phyloP scores from a whole-genome alignment of 2,329 filamentous ascomycete genomes.

The Arthrobotrys pseudoclavata region DNA sequence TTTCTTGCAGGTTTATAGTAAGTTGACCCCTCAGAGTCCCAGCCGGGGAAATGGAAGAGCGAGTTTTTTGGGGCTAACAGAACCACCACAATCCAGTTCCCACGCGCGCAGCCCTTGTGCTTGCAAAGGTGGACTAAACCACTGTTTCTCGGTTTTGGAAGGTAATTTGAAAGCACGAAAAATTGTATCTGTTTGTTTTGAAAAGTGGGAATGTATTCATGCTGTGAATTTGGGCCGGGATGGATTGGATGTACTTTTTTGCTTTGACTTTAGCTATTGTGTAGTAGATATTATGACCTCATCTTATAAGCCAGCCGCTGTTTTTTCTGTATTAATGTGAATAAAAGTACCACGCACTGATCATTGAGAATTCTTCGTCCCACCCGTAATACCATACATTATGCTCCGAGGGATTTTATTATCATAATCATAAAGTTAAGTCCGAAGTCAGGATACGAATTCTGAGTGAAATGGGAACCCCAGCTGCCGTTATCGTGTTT shows the following conservation, averaged over 20 bases:
- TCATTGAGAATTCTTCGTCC: not conserved
- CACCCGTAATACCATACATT: not conserved
- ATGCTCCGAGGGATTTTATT: not conserved
- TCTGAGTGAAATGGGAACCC: not conserved
- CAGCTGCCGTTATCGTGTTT: slow-evolving; percentile 38
- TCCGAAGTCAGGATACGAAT: not conserved
- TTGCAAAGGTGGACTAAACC: slow-evolving; percentile 45
- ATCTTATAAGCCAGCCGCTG: slow-evolving; percentile 13
- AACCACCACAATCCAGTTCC: slow-evolving; percentile 43
- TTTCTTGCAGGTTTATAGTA: slow-evolving; percentile 86
- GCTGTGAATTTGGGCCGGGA: not conserved
- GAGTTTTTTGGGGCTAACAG: slow-evolving; percentile 20
- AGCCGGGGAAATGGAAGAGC: slow-evolving; percentile 14
- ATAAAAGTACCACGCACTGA: slow-evolving; percentile 27
- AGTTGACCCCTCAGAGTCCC: slow-evolving; percentile 22
- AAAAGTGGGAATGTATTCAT: not conserved
- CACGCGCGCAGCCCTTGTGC: slow-evolving; percentile 54
- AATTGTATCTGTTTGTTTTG: slow-evolving; percentile 3
- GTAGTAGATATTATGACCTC: slow-evolving; percentile 34
- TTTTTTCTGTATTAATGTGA: slow-evolving; percentile 15
- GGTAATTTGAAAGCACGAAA: slow-evolving; percentile 8
- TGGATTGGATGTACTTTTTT: slow-evolving; percentile 1
- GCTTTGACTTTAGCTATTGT: slow-evolving; percentile 19
- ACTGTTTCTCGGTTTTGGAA: not conserved
- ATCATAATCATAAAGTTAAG: no score